Evolutionary conservation across 495 filamentous ascomycete species (phyloP).

Genomic region (Halenospora varia): DNA sequence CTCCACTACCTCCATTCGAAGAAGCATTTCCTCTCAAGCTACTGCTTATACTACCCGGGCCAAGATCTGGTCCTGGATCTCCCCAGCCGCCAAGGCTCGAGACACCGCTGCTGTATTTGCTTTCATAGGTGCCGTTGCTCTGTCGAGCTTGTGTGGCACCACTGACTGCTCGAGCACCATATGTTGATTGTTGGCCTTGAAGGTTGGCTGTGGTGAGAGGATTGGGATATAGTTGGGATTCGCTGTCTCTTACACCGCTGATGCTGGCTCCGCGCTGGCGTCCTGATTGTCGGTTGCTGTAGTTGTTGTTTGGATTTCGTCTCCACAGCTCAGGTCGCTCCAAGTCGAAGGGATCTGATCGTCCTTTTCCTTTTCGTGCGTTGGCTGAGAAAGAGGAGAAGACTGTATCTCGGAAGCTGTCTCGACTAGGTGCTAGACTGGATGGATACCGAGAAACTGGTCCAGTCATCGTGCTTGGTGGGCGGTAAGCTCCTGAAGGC

Average conservation of each 20-base stretch:
- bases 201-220: constrained; percentile 5
- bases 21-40: constrained; percentile 16
- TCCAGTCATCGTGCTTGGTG: constrained; percentile 3
- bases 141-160: background rate
- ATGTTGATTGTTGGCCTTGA: background rate
- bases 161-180: background rate
- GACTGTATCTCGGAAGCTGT: constrained; percentile 23
- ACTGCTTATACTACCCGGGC: constrained; percentile 11
- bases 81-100: constrained; percentile 43
- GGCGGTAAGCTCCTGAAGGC: constrained; percentile 22
- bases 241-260: constrained; percentile 32
- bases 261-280: background rate
- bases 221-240: background rate
- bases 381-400: constrained; percentile 23
- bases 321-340: constrained; percentile 48
- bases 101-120: constrained; percentile 43
- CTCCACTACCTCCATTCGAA: constrained; percentile 6
- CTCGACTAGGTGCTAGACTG: constrained; percentile 15
- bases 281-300: background rate
- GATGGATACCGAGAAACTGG: constrained; percentile 20
- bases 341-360: constrained; percentile 65
- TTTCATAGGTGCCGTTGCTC: constrained; percentile 17
- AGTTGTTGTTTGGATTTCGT: constrained; percentile 11
- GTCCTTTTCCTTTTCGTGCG: constrained; percentile 41
- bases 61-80: constrained; percentile 48